Evolutionary conservation across 495 filamentous ascomycete species (phyloP), one percentile per base, ranked within the genome.

Genomic region (Elasticomyces elasticus): DNA sequence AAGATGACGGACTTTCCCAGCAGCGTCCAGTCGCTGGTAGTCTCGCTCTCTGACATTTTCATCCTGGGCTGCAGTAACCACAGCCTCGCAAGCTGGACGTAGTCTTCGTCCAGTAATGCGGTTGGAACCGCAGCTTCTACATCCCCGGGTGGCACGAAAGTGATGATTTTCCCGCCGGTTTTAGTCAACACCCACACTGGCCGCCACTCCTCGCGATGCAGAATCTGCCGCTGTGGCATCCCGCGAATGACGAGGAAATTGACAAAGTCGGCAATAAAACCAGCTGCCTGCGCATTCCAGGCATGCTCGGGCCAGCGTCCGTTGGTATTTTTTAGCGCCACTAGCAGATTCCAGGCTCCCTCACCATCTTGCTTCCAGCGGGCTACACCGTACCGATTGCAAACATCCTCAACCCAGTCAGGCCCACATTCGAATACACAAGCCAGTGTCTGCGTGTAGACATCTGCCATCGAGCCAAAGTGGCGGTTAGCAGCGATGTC

Each of bases 361-460:
- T 52, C 41, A 2, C 50, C 48, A 26, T 61, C 50, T 37, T 54
- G 58, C 30, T 57, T 53, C 54, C 54, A 57, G 30, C 58, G 48
- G 25, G 31, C 47, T 31, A 61, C 58, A 30, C 58, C 58, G 50
- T 61, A 56, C 11, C 55, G 56, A 11, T 37, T n/a, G 49, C 55
- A 54, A 13, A 63, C 41, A 33, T 63, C 58, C 10, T 46, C 46
- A 9, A 65, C 19, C 63, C 63, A 67, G 24, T 51, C 25, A 0
- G 63, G 52, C 1, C 65, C 65, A 55, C 60, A 64, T 19, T 63
- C 61, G 59, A 64, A 61, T 1, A 45, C 33, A 46, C 63, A 64
- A 2, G 61, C 58, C 3, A 67, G 57, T 1, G 65, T 65, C 31
- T 64, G 56, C 19, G 44, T 49, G 52, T 66, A 67, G 17, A 66